phyloP scores from a whole-genome alignment of 495 filamentous ascomycete species.

The Podospora australis region DNA sequence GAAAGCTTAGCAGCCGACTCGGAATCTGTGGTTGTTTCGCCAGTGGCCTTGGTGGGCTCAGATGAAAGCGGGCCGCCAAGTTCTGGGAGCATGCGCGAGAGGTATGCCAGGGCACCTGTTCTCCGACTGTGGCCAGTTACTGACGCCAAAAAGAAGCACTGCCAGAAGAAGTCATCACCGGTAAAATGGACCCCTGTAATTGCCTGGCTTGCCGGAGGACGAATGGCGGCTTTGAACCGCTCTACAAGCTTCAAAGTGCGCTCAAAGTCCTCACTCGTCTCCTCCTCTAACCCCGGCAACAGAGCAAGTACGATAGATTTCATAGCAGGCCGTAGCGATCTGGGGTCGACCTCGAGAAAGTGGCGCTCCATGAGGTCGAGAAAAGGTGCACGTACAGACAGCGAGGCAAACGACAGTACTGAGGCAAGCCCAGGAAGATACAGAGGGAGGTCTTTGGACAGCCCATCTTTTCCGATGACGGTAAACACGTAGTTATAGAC shows the following conservation, averaged over 20 bases:
- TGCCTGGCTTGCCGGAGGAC: conserved; percentile 38
- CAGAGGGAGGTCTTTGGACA: conserved; percentile 73
- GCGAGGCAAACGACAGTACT: conserved; percentile 85
- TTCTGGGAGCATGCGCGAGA: conserved; percentile 71
- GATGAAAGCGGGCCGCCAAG: conserved; percentile 44
- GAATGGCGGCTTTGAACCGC: conserved; percentile 63
- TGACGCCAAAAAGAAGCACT: conserved; percentile 89
- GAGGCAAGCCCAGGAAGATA: conserved; percentile 87
- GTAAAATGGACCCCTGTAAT: conserved; percentile 48
- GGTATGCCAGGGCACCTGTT: conserved; percentile 78
- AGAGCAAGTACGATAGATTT: conserved; percentile 82
- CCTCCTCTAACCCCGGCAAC: conserved; percentile 88
- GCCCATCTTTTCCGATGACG: conserved; percentile 63
- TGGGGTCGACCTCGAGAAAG: conserved; percentile 62
- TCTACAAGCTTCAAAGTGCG: conserved; percentile 72
- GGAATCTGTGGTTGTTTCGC: conserved; percentile 18
- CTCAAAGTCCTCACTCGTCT: conserved; percentile 95
- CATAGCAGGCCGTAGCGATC: conserved; percentile 72
- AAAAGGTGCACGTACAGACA: conserved; percentile 78
- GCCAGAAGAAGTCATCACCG: conserved; percentile 91
- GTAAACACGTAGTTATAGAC: conserved; percentile 86
- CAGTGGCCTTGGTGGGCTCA: conserved; percentile 11
- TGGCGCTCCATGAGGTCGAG: conserved; percentile 77
- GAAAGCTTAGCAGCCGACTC: conserved; percentile 46
- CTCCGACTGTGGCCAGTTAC: conserved; percentile 82